phyloP scores from a whole-genome alignment of 108 stramenopile species.

The Pseudonitzschia pungens region DNA sequence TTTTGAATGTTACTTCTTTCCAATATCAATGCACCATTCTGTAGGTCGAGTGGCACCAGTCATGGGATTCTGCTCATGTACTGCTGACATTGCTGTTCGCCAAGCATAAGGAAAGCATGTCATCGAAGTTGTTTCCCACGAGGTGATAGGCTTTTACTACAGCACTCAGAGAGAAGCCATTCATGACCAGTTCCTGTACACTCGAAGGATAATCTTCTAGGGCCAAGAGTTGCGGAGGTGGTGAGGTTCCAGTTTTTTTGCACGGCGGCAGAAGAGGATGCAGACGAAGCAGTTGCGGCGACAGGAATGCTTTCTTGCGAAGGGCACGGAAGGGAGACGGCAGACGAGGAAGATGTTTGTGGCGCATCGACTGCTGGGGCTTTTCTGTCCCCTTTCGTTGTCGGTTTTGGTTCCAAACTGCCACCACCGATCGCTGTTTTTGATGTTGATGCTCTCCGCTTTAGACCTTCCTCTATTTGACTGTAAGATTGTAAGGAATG shows the following conservation, averaged over 20 bases:
- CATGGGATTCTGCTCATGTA: no score
- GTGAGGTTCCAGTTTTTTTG: neutral
- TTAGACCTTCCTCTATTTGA: slow-evolving; percentile 57
- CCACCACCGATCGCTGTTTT: neutral
- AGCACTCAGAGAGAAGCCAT: slow-evolving; percentile 73
- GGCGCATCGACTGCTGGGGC: slow-evolving; percentile 23
- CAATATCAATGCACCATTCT: no score
- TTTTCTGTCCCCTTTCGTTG: slow-evolving; percentile 11
- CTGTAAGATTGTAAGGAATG: slow-evolving; percentile 58
- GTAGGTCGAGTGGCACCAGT: no score
- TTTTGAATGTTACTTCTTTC: no score
- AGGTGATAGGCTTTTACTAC: slow-evolving; percentile 79
- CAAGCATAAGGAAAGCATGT: slow-evolving; percentile 67
- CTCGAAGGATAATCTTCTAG: slow-evolving; percentile 72
- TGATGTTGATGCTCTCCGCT: slow-evolving; percentile 46
- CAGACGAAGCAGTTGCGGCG: slow-evolving; percentile 25
- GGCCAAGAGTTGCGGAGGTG: slow-evolving; percentile 14
- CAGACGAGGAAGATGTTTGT: slow-evolving; percentile 12
- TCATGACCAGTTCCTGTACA: slow-evolving; percentile 86
- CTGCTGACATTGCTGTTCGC: slow-evolving; percentile 1
- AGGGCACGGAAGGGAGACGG: slow-evolving; percentile 1
- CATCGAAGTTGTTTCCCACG: slow-evolving; percentile 83
- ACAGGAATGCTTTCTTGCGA: slow-evolving; percentile 7
- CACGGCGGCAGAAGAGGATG: slow-evolving; percentile 22
- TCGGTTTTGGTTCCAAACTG: neutral